Evolutionary conservation across 2,329 filamentous ascomycete genomes (phyloP), one percentile per base, ranked within the genome.

Genomic region (Colletotrichum lindemuthianum): DNA sequence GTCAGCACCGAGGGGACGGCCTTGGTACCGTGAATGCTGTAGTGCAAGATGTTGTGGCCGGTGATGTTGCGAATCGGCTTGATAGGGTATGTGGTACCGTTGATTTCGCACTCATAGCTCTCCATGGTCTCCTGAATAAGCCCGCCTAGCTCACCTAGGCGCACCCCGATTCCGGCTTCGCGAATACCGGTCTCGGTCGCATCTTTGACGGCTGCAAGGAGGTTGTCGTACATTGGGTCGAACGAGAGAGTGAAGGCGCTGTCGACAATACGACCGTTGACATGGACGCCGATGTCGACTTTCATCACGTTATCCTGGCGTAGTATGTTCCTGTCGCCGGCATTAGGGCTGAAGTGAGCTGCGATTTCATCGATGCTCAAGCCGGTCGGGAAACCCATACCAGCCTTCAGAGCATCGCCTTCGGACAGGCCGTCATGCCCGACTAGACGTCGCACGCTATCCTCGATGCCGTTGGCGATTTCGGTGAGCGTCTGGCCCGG

Each of bases 301-400:
- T 93, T 94, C 85, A 95, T 86, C 40, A 96, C 91, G 74, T 96
- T 92, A 68, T 87, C 85, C 67, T 89, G 76, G 72, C 91, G 82
- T 65, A 96, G 81, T 36, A 93, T 78, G 71, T 90, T 85, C 75
- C 93, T 92, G 79, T 96, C 95, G 59, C 92, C 92, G 2, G 91
- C 90, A 75, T 96, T 97, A 12, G 93, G 93, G 7, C 90, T 94
- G 78, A 92, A 96, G 79, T 96, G 93, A 5, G 93, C 93, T 1
- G 92, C 92, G 72, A 91, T 92, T 76, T 96, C 88, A 79, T 97
- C 94, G 70, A 96, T 84, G 75, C 90, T 93, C 63, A 96, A 81
- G 59, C 93, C 93, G 15, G 90, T 93, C 4, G 93, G 93, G 80
- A 97, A 97, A 6, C 92, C 93, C 86, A 96, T 92, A 58, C 93